A percentile compares a stretch with the other conserved stretches of the same genome.
Evolutionary conservation across 352 stramenopile species (phyloP).

Genomic region (Pythium aristosporum): DNA sequence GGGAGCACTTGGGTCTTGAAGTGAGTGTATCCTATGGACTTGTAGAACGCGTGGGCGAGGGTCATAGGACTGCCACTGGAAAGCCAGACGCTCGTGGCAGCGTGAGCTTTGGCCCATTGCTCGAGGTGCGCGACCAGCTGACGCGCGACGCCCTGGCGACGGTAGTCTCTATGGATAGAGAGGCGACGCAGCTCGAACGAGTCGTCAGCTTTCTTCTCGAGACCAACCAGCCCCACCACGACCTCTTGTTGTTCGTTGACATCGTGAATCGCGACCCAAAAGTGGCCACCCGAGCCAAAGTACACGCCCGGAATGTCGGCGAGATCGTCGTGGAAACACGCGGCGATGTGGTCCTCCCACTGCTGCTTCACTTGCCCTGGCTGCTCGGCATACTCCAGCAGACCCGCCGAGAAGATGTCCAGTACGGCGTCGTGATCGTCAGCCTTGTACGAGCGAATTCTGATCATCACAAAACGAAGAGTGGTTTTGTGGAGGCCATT

Average conservation of each 20-base stretch:
- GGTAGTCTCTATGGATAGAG: constrained; percentile 36
- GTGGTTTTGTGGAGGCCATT: too few species aligned
- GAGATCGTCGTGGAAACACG: constrained; percentile 1
- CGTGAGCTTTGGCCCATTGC: constrained; percentile 33
- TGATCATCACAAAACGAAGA: constrained; percentile 14
- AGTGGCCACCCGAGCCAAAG: constrained; percentile 23
- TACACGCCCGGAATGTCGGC: constrained; percentile 5
- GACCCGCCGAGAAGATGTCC: constrained; percentile 25
- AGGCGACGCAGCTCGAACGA: constrained; percentile 47
- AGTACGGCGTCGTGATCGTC: constrained; percentile 17
- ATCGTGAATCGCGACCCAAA: constrained; percentile 12
- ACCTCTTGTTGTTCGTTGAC: constrained; percentile 2
- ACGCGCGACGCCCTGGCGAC: constrained; percentile 38
- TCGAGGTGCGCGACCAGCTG: constrained; percentile 41
- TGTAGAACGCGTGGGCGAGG: constrained; percentile 29
- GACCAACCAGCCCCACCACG: constrained; percentile 40
- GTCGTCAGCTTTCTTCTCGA: constrained; percentile 34
- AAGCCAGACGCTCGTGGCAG: constrained; percentile 34
- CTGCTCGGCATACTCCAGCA: constrained; percentile 16
- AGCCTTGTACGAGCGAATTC: constrained; percentile 23
- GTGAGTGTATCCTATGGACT: constrained; percentile 22
- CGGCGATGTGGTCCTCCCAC: background rate
- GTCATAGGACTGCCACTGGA: constrained; percentile 37
- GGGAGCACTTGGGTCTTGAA: background rate
- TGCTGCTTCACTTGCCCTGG: constrained; percentile 1